Conservation (phyloP, 1,284 basidiomycete species). For the Cutaneotrichosporon sp. region DNA sequence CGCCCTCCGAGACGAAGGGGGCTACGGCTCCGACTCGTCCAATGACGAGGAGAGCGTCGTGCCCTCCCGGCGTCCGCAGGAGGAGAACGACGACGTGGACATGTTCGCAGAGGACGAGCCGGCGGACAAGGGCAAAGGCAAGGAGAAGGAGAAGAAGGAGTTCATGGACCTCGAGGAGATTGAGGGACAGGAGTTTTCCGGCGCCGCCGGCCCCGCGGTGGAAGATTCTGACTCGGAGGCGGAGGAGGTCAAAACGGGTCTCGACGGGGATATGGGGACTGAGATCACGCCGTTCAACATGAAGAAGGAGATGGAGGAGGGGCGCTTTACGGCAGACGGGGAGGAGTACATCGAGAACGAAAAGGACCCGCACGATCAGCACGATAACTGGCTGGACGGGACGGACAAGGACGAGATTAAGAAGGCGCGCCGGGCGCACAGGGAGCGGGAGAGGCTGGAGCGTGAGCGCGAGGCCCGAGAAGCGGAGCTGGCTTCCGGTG, state of each 20-base stretch:
- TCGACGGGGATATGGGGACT: conserved; percentile 72
- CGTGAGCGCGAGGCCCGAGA: conserved; percentile 62
- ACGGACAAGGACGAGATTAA: conserved; percentile 81
- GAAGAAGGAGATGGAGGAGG: conserved; percentile 97
- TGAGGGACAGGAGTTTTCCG: conserved; percentile 83
- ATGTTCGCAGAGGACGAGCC: conserved; percentile 61
- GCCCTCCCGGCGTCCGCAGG: conserved; percentile 56
- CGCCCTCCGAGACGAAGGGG: conserved; percentile 68
- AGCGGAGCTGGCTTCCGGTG: conserved; percentile 53
- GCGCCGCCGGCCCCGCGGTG: conserved; percentile 65
- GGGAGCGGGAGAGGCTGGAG: conserved; percentile 61
- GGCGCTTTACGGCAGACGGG: conserved; percentile 92
- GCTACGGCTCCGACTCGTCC: conserved; percentile 89
- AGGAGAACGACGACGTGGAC: conserved; percentile 61
- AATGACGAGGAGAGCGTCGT: conserved; percentile 81
- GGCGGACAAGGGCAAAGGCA: conserved; percentile 20
- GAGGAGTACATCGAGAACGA: conserved; percentile 72
- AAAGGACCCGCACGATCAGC: conserved; percentile 77
- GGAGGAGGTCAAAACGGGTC: conserved; percentile 19
- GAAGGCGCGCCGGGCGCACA: conserved; percentile 67
- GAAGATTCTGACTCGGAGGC: conserved; percentile 28
- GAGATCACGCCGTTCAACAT: conserved; percentile 96
- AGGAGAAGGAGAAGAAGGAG: conserved; percentile 56
- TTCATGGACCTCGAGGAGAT: conserved; percentile 86
- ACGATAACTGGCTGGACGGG: conserved; percentile 93